phyloP scores from a whole-genome alignment of 2,329 filamentous ascomycete species.

The Aureobasidium sp. region DNA sequence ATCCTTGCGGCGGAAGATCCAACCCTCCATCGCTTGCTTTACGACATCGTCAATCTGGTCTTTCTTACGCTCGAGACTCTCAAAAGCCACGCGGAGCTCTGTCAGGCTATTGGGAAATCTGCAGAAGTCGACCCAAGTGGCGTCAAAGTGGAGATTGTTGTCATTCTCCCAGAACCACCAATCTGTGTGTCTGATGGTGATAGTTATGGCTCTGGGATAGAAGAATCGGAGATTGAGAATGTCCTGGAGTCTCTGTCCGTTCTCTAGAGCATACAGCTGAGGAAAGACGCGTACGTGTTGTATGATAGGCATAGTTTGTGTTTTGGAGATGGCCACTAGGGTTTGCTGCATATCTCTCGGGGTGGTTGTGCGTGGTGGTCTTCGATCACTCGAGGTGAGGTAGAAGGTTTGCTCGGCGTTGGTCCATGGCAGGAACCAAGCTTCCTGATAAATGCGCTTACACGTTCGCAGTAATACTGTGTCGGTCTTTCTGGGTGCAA shows the following conservation, averaged over 20 bases:
- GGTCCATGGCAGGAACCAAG: constrained; percentile 14
- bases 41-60: constrained; percentile 40
- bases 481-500: constrained; percentile 19
- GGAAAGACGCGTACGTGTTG: constrained; percentile 13
- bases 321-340: not conserved
- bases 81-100: constrained; percentile 39
- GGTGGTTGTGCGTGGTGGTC: constrained; percentile 9
- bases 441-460: constrained; percentile 29
- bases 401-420: constrained; percentile 13
- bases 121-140: constrained; percentile 19
- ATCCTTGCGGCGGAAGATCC: constrained; percentile 29
- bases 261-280: constrained; percentile 13
- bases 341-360: constrained; percentile 1
- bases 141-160: constrained; percentile 20
- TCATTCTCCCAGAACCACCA: constrained; percentile 31
- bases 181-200: constrained; percentile 30
- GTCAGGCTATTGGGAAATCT: constrained; percentile 14
- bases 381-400: not conserved
- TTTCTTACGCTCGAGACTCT: constrained; percentile 40
- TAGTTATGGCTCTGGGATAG: constrained; percentile 21
- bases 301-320: not conserved
- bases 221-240: constrained; percentile 19
- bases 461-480: constrained; percentile 29
- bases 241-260: constrained; percentile 2
- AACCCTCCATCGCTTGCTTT: constrained; percentile 27